Evolutionary conservation across 495 filamentous ascomycete genomes (phyloP).

Genomic region (Talaromyces adpressus): DNA sequence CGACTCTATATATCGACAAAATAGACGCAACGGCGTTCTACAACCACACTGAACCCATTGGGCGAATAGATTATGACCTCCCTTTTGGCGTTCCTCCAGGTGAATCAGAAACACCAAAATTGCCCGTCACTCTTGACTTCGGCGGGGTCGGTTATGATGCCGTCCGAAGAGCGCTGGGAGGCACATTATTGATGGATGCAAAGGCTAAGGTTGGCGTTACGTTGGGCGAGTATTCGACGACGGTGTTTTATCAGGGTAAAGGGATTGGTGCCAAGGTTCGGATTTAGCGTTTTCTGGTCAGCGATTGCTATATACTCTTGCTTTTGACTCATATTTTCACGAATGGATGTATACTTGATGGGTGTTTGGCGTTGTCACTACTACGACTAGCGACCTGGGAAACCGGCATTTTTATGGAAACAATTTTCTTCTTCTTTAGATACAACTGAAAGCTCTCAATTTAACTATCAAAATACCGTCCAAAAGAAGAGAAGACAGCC

Average conservation of each 20-base stretch:
- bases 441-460: not conserved
- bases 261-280: conserved; percentile 70
- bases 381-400: not conserved
- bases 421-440: not conserved
- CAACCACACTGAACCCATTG: conserved; percentile 68
- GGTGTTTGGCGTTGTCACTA: not conserved
- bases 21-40: conserved; percentile 84
- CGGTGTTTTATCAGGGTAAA: conserved; percentile 60
- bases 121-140: conserved; percentile 76
- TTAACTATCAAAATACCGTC: not conserved
- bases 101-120: conserved; percentile 54
- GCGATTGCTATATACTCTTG: not conserved
- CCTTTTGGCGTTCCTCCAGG: conserved; percentile 78
- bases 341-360: not conserved
- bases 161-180: conserved; percentile 76
- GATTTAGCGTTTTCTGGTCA: conserved; percentile 29
- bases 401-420: not conserved
- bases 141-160: conserved; percentile 76
- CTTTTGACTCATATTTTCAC: not conserved
- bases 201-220: conserved; percentile 61
- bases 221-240: conserved; percentile 65
- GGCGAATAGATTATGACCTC: conserved; percentile 63
- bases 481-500: not conserved
- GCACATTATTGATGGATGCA: conserved; percentile 70
- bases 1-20: conserved; percentile 64